phyloP scores from a whole-genome alignment of 1,139 yeast species.

The Wickerhamomyces sp. region DNA sequence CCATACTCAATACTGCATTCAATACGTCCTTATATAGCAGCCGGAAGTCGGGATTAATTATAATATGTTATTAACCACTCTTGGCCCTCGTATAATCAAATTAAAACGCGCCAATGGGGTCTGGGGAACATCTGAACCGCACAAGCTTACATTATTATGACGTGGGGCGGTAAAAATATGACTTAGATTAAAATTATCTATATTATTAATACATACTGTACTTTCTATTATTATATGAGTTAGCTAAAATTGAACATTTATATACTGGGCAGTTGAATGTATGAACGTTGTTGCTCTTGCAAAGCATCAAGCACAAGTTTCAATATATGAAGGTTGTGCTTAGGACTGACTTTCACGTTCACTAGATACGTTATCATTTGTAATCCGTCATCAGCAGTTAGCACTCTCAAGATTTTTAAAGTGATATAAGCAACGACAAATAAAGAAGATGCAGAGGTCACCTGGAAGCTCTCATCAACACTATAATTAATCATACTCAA shows the following conservation, averaged over 20 bases:
- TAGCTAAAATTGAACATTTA: neutral
- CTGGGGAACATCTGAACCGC: no score
- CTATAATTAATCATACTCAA: constrained; percentile 18
- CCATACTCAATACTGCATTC: no score
- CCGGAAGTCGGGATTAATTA: no score
- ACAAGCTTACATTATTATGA: no score
- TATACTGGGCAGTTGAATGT: neutral
- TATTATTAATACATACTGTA: no score
- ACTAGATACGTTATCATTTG: constrained; percentile 18
- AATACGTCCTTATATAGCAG: no score
- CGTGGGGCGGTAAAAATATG: no score
- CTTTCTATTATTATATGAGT: neutral
- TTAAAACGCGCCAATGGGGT: no score
- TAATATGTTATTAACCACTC: no score
- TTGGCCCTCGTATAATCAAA: no score
- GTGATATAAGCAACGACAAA: constrained; percentile 18
- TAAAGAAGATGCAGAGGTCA: constrained; percentile 14
- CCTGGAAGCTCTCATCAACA: constrained; percentile 14
- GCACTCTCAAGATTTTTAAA: constrained; percentile 16
- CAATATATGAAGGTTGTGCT: constrained; percentile 18
- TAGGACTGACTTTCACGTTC: constrained; percentile 18
- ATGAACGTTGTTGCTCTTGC: constrained; percentile 1
- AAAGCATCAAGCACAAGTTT: constrained; percentile 17
- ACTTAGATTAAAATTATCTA: no score
- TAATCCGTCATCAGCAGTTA: constrained; percentile 15